Percentiles rank a stretch among this genome's conserved stretches.
Evolutionary conservation across 371 early-diverging fungal species (phyloP).

Genomic region (Mucor racemosus): DNA sequence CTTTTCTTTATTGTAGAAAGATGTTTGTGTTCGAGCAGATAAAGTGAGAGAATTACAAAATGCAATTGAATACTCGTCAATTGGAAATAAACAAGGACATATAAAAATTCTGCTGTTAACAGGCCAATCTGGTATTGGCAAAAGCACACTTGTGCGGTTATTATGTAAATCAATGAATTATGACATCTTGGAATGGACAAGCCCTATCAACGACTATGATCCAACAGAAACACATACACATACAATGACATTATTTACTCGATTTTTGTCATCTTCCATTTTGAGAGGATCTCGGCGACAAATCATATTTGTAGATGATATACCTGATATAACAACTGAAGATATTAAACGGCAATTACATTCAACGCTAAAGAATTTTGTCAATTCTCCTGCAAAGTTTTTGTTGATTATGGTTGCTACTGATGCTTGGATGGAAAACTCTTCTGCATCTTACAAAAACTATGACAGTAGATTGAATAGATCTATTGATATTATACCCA

Average conservation of each 20-base stretch:
- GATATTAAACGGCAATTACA: constrained; percentile 29
- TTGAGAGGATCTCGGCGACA: constrained; percentile 18
- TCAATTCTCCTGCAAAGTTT: constrained; percentile 10
- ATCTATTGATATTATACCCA: constrained; percentile 14
- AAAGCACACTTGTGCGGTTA: constrained; percentile 42
- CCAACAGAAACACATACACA: neutral
- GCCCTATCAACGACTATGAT: constrained; percentile 12
- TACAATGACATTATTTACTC: constrained; percentile 7
- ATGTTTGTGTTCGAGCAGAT: constrained; percentile 24
- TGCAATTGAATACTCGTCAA: constrained; percentile 21
- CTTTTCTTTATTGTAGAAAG: neutral
- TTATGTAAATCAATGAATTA: constrained; percentile 24
- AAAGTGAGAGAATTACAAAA: constrained; percentile 27
- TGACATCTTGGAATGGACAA: constrained; percentile 40
- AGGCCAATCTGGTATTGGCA: constrained; percentile 47
- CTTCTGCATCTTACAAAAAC: neutral
- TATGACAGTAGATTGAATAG: constrained; percentile 4
- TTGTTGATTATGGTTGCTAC: constrained; percentile 35
- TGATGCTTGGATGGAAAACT: constrained; percentile 17
- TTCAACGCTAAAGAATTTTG: constrained; percentile 11
- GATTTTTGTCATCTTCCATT: constrained; percentile 22
- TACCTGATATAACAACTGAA: constrained; percentile 40
- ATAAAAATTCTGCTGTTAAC: constrained; percentile 35
- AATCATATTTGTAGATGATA: constrained; percentile 48
- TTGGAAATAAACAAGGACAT: neutral